These are phyloP conservation scores for Fusarium equiseti DNA, from an alignment of 2,329 filamentous ascomycete species.

Conservation along the genomic window DNA sequence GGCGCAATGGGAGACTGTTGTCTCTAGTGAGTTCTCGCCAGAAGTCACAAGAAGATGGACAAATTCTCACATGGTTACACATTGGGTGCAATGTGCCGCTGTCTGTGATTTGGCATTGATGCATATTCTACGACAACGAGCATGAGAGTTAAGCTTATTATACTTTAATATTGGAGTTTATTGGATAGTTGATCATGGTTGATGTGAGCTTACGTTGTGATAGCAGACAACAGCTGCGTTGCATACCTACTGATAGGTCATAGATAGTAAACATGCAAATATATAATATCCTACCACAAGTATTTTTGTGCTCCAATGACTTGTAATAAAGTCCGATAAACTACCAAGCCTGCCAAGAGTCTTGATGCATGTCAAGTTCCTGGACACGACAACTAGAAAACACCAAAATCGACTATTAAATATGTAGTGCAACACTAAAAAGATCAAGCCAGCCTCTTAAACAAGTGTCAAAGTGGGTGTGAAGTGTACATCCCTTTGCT, in stretches of 20 bases:
- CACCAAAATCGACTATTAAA: background rate
- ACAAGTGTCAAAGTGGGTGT: background rate
- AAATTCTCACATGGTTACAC: conserved; percentile 17
- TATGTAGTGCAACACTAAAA: background rate
- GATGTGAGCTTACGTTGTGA: conserved; percentile 17
- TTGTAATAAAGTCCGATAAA: conserved; percentile 3
- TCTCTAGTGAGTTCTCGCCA: background rate
- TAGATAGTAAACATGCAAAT: background rate
- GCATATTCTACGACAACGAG: background rate
- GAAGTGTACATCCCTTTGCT: background rate
- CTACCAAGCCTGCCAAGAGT: background rate
- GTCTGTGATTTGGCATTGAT: background rate
- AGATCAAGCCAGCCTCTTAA: background rate
- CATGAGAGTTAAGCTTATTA: conserved; percentile 22
- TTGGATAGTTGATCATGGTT: background rate
- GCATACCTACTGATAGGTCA: background rate
- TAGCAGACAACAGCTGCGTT: background rate
- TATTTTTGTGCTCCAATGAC: background rate
- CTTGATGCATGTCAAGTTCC: conserved; percentile 5
- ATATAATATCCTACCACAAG: too few species aligned
- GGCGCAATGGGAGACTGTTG: background rate
- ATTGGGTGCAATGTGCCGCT: background rate
- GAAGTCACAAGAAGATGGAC: background rate
- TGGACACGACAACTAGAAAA: background rate
- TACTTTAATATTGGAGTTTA: background rate